Evolutionary conservation across 2,329 filamentous ascomycete species (phyloP), one percentile per base, ranked within the genome.

Genomic region (Penicillium hordei): DNA sequence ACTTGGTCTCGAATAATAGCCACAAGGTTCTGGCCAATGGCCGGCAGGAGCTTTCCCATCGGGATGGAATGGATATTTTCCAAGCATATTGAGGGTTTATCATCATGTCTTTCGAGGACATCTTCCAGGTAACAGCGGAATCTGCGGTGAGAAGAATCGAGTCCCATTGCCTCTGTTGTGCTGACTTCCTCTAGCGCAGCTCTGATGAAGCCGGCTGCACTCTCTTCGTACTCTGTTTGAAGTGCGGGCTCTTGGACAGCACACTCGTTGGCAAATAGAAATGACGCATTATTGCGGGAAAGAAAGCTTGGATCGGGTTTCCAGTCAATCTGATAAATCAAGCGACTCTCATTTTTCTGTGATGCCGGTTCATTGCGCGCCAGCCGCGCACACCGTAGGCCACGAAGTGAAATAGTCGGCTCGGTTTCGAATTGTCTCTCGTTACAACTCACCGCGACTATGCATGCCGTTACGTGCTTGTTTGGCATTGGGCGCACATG

Each of bases 261-360:
- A 34, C 27, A 4, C 9, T 48, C 4, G 4, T 45, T 25, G 2
- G 19, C 13, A 8, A 60, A 45, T 7, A 58, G 4, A 4, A 39
- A 25, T 5, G 45, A 34, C 0, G 27, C 31, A n/a, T 50, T 39
- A 0, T 44, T 21, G 7, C 4, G 21, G 2, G 50, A 38, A 36
- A 68, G 33, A 3, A 68, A 60, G 23, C 34, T 55, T 0, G 64
- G 56, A 49, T 69, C 66, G 3, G 55, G 34, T 10, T 57, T 58
- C 68, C 68, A 70, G 25, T 65, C 55, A 13, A 69, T 46, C 0
- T 46, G 52, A 43, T 69, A 64, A 5, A 61, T 62, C 17, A 62
- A 39, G 5, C 49, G 55, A 9, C 33, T 45, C 19, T 51, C 25
- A 1, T 43, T 58, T 13, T 21, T 5, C 10, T 25, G 52, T 2